These are phyloP conservation scores for Monilinia vaccinii-corymbosi DNA, from an alignment of 2,329 filamentous ascomycete species.

Conservation along the genomic window DNA sequence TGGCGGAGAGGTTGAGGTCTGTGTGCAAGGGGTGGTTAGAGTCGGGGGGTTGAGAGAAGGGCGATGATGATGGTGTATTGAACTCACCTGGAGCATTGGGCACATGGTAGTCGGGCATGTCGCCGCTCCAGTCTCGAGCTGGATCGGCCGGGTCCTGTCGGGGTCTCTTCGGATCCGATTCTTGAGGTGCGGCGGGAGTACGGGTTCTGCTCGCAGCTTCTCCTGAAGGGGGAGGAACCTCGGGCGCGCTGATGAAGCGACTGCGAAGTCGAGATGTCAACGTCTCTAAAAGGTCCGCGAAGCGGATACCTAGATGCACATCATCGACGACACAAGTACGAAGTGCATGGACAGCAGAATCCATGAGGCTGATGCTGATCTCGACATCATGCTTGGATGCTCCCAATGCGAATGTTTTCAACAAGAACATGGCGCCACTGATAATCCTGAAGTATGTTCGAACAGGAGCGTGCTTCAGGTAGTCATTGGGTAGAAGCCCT, in stretches of 20 bases:
- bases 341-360: conserved; percentile 63
- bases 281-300: conserved; percentile 73
- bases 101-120: conserved; percentile 21
- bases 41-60: not conserved
- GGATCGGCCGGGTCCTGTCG: conserved; percentile 20
- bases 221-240: conserved; percentile 31
- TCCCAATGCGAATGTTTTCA: conserved; percentile 77
- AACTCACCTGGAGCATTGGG: conserved; percentile 21
- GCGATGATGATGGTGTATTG: not conserved
- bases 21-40: conserved; percentile 2
- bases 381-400: conserved; percentile 71
- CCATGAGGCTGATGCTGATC: conserved; percentile 65
- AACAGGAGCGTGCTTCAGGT: conserved; percentile 74
- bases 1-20: conserved; percentile 44
- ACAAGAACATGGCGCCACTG: conserved; percentile 73
- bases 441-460: conserved; percentile 82
- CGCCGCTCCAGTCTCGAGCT: conserved; percentile 26
- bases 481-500: conserved; percentile 62
- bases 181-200: conserved; percentile 26
- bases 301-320: conserved; percentile 75
- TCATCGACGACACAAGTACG: conserved; percentile 76
- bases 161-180: conserved; percentile 28
- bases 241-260: conserved; percentile 60
- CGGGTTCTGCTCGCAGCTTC: conserved; percentile 14
- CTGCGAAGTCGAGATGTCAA: conserved; percentile 65